Conservation (phyloP, 1,284 basidiomycete species). For the Moesziomyces parantarcticus region DNA sequence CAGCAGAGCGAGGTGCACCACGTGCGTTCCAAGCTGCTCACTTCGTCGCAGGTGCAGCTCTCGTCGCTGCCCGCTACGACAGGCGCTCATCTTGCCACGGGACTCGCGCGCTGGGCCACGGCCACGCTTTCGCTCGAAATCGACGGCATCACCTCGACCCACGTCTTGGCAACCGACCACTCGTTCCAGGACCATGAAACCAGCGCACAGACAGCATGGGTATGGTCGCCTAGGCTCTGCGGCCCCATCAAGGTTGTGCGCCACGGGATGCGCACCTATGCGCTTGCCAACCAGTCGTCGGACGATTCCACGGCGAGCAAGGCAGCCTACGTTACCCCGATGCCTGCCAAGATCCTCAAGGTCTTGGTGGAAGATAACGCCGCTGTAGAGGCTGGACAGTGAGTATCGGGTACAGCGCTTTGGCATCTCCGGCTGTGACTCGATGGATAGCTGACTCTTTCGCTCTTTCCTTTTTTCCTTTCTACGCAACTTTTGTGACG, state of each 20-base stretch:
- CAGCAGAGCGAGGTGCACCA: conserved; percentile 1
- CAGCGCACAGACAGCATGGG: conserved; percentile 3
- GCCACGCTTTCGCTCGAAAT: conserved; percentile 4
- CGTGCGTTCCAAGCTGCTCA: conserved; percentile 3
- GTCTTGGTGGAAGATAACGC: conserved; percentile 4
- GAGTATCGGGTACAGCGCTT: neutral
- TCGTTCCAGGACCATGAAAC: conserved; percentile 6
- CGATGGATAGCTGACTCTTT: neutral
- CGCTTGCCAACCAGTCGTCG: conserved; percentile 4
- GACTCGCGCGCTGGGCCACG: conserved; percentile 4
- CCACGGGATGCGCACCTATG: conserved; percentile 8
- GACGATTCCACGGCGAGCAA: conserved; percentile 5
- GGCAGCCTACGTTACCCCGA: conserved; percentile 2
- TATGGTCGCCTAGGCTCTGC: conserved; percentile 2
- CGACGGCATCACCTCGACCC: conserved; percentile 5
- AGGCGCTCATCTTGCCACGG: neutral
- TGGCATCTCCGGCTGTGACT: no score
- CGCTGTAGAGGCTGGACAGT: conserved; percentile 2
- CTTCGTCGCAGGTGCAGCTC: conserved; percentile 7
- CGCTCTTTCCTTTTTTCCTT: no score
- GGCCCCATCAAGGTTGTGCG: conserved; percentile 5
- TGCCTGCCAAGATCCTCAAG: conserved; percentile 9
- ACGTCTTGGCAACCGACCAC: conserved; percentile 1
- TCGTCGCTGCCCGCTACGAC: conserved; percentile 5
- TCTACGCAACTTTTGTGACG: neutral